Base-by-base conservation (phyloP, 306 rosid species). In the Amphicarpaea edgeworthii region DNA sequence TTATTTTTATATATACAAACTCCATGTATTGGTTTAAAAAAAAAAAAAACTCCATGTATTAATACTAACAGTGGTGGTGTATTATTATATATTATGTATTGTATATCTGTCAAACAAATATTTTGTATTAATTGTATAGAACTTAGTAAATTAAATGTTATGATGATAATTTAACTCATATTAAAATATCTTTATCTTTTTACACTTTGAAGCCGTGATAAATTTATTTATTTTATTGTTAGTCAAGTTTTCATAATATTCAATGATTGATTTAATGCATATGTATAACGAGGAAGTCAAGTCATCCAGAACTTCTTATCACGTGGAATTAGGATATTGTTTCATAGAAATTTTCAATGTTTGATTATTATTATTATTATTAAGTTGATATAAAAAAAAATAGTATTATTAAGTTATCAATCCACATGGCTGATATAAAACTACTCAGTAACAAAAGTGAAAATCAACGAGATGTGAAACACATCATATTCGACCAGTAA, bases 391-490 rank as follows among this genome's bases (percentile, higher is more conserved):
- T n/a, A n/a, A n/a, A n/a, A n/a, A n/a, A n/a, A n/a, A n/a, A n/a
- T 14, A 60, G 16, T 60, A 30, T 30, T 61, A 15, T 7, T 28
- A 0, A n/a, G 3, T 16, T 37, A n/a, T 8, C 28, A 19, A 7
- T 38, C 32, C 50, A 64, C 70, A 40, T 64, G 70, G 19, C 19
- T 40, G 12, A 40, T 65, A 65, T 19, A 41, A 65, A 40, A 38
- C 11, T 11, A 34, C n/a, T n/a, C n/a, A n/a, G 34, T 7, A n/a
- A 62, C 69, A 37, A 63, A 37, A 16, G 30, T 19, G 49, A 63
- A 38, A 37, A 38, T 10, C 5, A 16, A 61, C 7, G 7, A 0
- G 14, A 1, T n/a, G 46, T 3, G 3, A 17, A 60, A 32, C 34
- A 2, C n/a, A 62, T 37, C 24, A 62, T 61, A 32, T 61, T 38